Evolutionary conservation across 2,329 filamentous ascomycete species (phyloP).

Genomic region (Domatiomyces catenatus): DNA sequence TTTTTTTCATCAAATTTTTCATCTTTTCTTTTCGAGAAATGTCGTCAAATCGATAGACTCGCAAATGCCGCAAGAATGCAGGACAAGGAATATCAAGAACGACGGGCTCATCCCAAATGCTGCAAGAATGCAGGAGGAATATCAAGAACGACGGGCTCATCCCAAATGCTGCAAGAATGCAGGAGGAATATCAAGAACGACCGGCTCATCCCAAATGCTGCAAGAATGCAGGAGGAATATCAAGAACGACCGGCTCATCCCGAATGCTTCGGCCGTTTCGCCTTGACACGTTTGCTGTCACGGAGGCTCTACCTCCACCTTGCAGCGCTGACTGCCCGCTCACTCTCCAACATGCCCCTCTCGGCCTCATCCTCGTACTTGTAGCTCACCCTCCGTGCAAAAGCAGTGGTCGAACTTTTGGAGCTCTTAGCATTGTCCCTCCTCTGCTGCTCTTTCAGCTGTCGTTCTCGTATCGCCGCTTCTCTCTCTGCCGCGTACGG

Average conservation of each 20-base stretch:
- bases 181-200: background rate
- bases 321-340: conserved; percentile 20
- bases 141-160: too few species aligned
- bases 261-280: background rate
- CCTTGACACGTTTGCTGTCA: background rate
- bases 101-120: too few species aligned
- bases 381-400: conserved; percentile 26
- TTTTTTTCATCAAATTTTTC: too few species aligned
- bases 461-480: conserved; percentile 45
- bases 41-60: background rate
- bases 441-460: conserved; percentile 51
- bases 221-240: background rate
- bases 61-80: too few species aligned
- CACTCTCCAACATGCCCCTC: conserved; percentile 25
- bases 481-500: conserved; percentile 60
- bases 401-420: conserved; percentile 1
- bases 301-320: conserved; percentile 11
- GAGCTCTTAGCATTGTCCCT: conserved; percentile 37
- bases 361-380: conserved; percentile 35
- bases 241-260: background rate
- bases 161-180: too few species aligned
- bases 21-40: background rate
- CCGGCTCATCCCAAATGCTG: background rate
- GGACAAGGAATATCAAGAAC: too few species aligned
- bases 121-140: too few species aligned